Evolutionary conservation across 2,329 filamentous ascomycete genomes (phyloP).

Genomic region (Myriangium duriaei): DNA sequence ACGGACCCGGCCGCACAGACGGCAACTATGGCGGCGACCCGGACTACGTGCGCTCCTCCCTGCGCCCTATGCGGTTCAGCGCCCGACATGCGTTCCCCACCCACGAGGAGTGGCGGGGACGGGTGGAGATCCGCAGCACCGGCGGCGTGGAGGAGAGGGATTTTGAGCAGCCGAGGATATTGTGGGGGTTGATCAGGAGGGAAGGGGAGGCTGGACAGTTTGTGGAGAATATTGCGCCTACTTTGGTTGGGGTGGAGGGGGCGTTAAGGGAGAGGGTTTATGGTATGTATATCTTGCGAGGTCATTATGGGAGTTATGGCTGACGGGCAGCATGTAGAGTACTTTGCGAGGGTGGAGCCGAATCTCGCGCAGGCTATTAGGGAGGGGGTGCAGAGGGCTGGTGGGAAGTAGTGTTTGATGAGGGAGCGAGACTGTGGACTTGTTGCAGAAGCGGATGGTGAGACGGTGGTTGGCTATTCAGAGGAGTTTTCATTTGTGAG

Average conservation of each 20-base stretch:
- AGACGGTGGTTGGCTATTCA: too few species aligned
- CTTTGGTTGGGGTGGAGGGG: conserved; percentile 3
- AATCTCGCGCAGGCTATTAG: conserved; percentile 1
- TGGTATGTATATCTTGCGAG: too few species aligned
- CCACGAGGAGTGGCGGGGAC: conserved; percentile 18
- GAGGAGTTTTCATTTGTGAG: too few species aligned
- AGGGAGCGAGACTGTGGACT: neutral
- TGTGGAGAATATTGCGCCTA: conserved; percentile 17
- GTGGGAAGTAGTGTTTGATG: too few species aligned
- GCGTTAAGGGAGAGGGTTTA: conserved; percentile 2
- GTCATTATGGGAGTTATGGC: too few species aligned
- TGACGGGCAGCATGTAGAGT: too few species aligned
- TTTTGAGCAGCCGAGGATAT: conserved; percentile 36
- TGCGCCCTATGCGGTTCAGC: conserved; percentile 9
- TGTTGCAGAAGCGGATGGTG: neutral
- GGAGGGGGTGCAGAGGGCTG: neutral
- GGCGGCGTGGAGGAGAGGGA: conserved; percentile 34
- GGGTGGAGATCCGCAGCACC: conserved; percentile 16
- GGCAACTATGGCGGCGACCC: conserved; percentile 36
- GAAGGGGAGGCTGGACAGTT: conserved; percentile 20
- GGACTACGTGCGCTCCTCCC: conserved; percentile 29
- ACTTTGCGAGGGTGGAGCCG: conserved; percentile 1
- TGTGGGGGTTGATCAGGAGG: conserved; percentile 31
- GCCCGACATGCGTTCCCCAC: conserved; percentile 5
- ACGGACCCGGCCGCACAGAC: conserved; percentile 24